Conservation (phyloP, 805 yeast species). For the Priceomyces haplophilus region DNA sequence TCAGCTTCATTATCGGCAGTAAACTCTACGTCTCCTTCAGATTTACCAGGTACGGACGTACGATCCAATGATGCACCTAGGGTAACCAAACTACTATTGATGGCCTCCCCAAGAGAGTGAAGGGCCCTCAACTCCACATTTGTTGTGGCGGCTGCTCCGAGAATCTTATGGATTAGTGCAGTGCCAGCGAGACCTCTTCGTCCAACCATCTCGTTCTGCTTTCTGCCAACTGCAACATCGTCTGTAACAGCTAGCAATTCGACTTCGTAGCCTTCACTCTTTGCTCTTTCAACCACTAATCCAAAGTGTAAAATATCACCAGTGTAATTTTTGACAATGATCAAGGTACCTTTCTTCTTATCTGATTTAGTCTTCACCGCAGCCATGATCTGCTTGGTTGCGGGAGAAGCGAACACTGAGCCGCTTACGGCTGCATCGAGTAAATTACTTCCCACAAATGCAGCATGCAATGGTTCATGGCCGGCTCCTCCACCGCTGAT, state of each 20-base stretch:
- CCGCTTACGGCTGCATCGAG: conserved; percentile 90
- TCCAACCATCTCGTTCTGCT: conserved; percentile 88
- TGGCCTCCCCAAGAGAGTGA: conserved; percentile 54
- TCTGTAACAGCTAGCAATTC: conserved; percentile 81
- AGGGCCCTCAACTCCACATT: conserved; percentile 48
- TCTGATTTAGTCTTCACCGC: conserved; percentile 59
- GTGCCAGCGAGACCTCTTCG: conserved; percentile 95
- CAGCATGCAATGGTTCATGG: conserved; percentile 93
- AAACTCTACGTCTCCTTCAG: conserved; percentile 36
- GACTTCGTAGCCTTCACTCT: conserved; percentile 67
- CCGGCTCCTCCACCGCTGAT: conserved; percentile 95
- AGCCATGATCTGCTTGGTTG: conserved; percentile 80
- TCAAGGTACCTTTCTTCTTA: conserved; percentile 59
- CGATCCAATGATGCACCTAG: conserved; percentile 89
- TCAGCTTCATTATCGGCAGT: conserved; percentile 69
- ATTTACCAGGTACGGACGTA: conserved; percentile 82
- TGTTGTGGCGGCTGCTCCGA: conserved; percentile 62
- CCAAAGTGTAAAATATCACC: conserved; percentile 95
- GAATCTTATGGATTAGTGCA: conserved; percentile 75
- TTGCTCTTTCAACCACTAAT: conserved; percentile 83
- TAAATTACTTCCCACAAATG: conserved; percentile 81
- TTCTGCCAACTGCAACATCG: conserved; percentile 91
- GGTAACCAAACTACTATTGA: conserved; percentile 70
- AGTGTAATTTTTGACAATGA: conserved; percentile 88
- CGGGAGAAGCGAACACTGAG: conserved; percentile 89